A percentile compares a stretch with the other conserved stretches of the same genome.
Evolutionary conservation across 345 rosid genomes (phyloP).

Genomic region (Reutealis trisperma): DNA sequence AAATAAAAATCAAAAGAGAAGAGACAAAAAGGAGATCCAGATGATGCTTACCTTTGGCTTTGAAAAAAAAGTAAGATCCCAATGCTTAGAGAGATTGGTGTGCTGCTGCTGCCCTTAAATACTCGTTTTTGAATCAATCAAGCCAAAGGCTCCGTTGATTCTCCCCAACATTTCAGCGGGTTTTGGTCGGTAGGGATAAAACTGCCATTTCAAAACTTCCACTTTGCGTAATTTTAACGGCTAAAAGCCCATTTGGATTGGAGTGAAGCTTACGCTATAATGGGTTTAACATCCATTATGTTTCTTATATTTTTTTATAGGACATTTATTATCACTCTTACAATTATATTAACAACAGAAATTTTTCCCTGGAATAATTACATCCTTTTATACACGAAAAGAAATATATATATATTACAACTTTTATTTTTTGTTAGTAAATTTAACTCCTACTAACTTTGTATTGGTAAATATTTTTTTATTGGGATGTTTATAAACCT

Average conservation of each 20-base stretch:
- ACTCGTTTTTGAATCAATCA: not conserved
- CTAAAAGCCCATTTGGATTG: not conserved
- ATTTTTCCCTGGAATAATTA: too few relatives aligned
- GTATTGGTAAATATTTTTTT: too few relatives aligned
- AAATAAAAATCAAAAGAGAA: too few relatives aligned
- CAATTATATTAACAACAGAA: too few relatives aligned
- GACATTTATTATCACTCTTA: too few relatives aligned
- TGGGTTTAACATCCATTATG: not conserved
- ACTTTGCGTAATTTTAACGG: constrained; percentile 6
- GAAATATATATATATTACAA: too few relatives aligned
- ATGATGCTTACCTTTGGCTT: not conserved
- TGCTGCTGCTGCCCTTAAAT: not conserved
- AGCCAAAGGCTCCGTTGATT: not conserved
- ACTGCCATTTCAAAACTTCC: not conserved
- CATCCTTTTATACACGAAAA: too few relatives aligned
- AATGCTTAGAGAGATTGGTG: not conserved
- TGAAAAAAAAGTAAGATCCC: too few relatives aligned
- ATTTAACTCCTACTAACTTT: too few relatives aligned
- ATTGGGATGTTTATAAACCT: too few relatives aligned
- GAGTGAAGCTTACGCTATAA: not conserved
- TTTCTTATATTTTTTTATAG: too few relatives aligned
- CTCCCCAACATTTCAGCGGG: not conserved
- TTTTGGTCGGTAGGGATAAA: not conserved
- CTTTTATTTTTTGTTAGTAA: too few relatives aligned
- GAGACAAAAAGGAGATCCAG: not conserved